Percentiles rank a stretch among this genome's conserved stretches.
Conservation (phyloP, 1,284 basidiomycete species). For the Tetrapyrgos nigripes region DNA sequence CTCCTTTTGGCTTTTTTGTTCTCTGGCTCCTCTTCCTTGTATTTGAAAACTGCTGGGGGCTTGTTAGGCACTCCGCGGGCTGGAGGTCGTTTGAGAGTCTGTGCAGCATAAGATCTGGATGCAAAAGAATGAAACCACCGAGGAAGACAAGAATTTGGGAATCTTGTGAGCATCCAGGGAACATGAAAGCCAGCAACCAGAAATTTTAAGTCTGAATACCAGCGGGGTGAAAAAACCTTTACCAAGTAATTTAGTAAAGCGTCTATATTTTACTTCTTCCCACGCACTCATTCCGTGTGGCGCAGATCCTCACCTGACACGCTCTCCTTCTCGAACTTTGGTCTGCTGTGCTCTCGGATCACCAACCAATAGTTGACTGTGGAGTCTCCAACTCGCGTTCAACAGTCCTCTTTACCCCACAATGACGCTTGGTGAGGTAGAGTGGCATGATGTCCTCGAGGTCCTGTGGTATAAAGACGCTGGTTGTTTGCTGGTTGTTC, state of each 20-base stretch:
- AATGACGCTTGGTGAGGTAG: background rate
- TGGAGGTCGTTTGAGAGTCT: conserved; percentile 15
- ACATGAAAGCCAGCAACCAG: conserved; percentile 10
- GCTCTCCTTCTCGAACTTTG: background rate
- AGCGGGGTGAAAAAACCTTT: background rate
- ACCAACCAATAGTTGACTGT: background rate
- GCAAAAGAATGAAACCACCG: conserved; percentile 22
- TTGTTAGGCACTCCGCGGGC: background rate
- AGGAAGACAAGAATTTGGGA: conserved; percentile 19
- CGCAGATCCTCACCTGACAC: background rate
- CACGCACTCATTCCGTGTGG: no score
- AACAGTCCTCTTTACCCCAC: background rate
- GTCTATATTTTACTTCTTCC: background rate
- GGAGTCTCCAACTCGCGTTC: background rate
- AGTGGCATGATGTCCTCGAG: background rate
- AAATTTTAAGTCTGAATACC: background rate
- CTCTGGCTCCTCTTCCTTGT: conserved; percentile 12
- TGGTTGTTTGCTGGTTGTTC: no score
- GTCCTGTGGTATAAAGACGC: background rate
- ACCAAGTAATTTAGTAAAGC: no score
- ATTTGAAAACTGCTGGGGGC: conserved; percentile 16
- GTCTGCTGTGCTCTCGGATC: background rate
- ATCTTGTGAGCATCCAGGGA: conserved; percentile 16
- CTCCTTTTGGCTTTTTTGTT: conserved; percentile 5
- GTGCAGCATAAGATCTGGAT: no score